Evolutionary conservation across 2,329 filamentous ascomycete genomes (phyloP).

Genomic region (Pleurostoma richardsiae): DNA sequence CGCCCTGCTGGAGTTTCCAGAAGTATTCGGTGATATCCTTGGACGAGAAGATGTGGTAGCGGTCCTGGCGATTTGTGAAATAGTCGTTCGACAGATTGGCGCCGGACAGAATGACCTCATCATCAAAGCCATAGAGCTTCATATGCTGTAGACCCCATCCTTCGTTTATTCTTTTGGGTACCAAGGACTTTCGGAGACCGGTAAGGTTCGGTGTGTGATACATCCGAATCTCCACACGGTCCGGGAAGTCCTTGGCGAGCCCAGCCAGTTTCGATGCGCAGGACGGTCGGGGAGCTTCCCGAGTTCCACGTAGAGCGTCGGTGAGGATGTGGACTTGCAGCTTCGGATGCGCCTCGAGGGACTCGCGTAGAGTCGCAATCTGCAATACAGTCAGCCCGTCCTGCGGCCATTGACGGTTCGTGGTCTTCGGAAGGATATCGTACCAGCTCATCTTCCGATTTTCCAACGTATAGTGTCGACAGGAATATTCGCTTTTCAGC

Average conservation of each 20-base stretch:
- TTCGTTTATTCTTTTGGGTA: slow-evolving; percentile 91
- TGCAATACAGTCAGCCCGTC: too few relatives aligned
- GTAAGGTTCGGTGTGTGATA: slow-evolving; percentile 97
- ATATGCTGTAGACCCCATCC: slow-evolving; percentile 98
- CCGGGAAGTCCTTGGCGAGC: slow-evolving; percentile 74
- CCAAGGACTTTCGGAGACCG: slow-evolving; percentile 73
- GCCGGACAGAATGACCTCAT: slow-evolving; percentile 91
- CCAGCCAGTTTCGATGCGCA: slow-evolving; percentile 84
- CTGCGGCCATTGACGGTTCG: too few relatives aligned
- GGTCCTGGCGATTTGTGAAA: slow-evolving; percentile 91
- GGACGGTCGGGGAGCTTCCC: slow-evolving; percentile 80
- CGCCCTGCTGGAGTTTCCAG: slow-evolving; percentile 66
- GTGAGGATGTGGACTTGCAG: slow-evolving; percentile 86
- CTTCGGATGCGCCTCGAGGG: slow-evolving; percentile 67
- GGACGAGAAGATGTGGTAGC: slow-evolving; percentile 87
- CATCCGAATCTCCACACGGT: slow-evolving; percentile 90
- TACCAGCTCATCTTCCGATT: slow-evolving; percentile 76
- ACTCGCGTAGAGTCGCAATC: slow-evolving; percentile 70
- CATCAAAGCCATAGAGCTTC: slow-evolving; percentile 95
- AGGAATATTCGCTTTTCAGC: slow-evolving; percentile 81
- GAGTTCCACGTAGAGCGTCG: slow-evolving; percentile 84
- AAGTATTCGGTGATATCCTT: slow-evolving; percentile 80
- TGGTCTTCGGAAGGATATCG: too few relatives aligned
- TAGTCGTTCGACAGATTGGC: slow-evolving; percentile 93
- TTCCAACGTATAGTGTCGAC: slow-evolving; percentile 96